These are phyloP conservation scores for Novymonas esmeraldas DNA, from an alignment of 208 protist species.

Conservation along the genomic window DNA sequence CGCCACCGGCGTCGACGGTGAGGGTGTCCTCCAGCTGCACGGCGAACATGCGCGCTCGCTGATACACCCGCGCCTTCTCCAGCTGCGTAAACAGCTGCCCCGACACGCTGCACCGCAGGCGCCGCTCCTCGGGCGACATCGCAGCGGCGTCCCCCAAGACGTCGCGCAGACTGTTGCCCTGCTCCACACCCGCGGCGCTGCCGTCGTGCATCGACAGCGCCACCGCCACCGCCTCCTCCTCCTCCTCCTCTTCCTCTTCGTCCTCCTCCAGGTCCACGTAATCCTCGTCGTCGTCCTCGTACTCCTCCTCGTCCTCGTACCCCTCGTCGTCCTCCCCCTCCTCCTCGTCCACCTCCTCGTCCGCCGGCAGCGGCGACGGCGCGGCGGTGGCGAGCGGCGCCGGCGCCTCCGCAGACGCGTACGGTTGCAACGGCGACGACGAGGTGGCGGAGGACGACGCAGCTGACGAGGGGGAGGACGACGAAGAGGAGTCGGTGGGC, in stretches of 20 bases:
- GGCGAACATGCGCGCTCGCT: slow-evolving; percentile 80
- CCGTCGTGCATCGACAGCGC: background rate
- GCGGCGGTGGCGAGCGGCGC: background rate
- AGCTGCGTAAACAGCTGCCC: slow-evolving; percentile 81
- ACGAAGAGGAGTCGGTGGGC: background rate
- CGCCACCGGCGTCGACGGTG: slow-evolving; percentile 78
- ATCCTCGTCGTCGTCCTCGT: slow-evolving; percentile 13
- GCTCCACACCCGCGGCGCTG: background rate
- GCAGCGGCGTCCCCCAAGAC: slow-evolving; percentile 5
- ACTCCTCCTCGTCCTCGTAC: background rate
- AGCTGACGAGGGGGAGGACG: too few relatives aligned
- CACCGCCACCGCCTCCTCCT: background rate
- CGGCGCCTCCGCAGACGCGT: background rate
- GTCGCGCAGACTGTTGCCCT: slow-evolving; percentile 10
- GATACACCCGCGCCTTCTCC: slow-evolving; percentile 63
- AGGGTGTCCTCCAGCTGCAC: slow-evolving; percentile 67
- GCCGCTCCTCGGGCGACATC: slow-evolving; percentile 9
- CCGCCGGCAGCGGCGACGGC: background rate
- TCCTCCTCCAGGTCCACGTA: slow-evolving; percentile 9
- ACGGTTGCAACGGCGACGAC: background rate
- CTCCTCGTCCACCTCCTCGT: slow-evolving; percentile 1
- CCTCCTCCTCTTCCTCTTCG: slow-evolving; percentile 15
- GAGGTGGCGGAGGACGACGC: background rate
- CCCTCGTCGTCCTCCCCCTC: background rate
- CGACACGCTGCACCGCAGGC: slow-evolving; percentile 34